Base-by-base conservation (phyloP, 2,329 filamentous ascomycete genomes). In the Phoma herbarum region DNA sequence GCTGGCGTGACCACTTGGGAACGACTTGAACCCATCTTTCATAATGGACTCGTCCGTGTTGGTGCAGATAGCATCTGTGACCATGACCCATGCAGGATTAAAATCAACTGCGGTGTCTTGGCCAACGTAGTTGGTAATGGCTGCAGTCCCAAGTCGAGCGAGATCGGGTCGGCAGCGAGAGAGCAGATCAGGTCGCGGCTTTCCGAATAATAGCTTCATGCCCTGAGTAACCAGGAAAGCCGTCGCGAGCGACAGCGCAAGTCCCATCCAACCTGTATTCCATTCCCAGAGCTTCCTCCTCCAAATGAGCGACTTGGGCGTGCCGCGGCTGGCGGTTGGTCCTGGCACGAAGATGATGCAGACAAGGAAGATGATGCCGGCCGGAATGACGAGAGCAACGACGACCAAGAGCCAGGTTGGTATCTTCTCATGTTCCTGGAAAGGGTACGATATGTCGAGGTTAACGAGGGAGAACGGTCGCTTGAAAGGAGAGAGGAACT, bases 221-320 rank as follows among this genome's bases (percentile, higher is more conserved):
- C 90, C 91, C 68, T 92, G 88, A 0, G 93, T 94, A 68, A 96
- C 87, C 77, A 95, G 87, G 81, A 90, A 96, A 4, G 90, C 85
- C 2, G 86, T 82, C 2, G 88, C 87, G 10, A 92, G 81, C 2
- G 90, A 87, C 18, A 97, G 81, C 0, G 83, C 91, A 2, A 97
- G 83, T 0, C 93, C 93, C 69, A 97, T 86, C 87, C 90, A 92
- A 58, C 91, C 93, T 2, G 87, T 88, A 73, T 97, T 92, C 75
- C 91, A 88, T 76, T 97, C 93, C 93, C 94, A 97, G 1, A 97
- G 76, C 79, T 95, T 97, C 64, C 91, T 85, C 73, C 86, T 86
- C 88, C 91, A 93, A 43, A 93, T 82, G 52, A 91, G 78, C 4
- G 83, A 77, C 63, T 83, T 84, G 1, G 90, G 87, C 0, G 89